Percentiles rank a stretch among this genome's conserved stretches.
These are phyloP conservation scores for Pelagomonas calceolata DNA, from an alignment of 108 stramenopile genomes.

Conservation along the genomic window DNA sequence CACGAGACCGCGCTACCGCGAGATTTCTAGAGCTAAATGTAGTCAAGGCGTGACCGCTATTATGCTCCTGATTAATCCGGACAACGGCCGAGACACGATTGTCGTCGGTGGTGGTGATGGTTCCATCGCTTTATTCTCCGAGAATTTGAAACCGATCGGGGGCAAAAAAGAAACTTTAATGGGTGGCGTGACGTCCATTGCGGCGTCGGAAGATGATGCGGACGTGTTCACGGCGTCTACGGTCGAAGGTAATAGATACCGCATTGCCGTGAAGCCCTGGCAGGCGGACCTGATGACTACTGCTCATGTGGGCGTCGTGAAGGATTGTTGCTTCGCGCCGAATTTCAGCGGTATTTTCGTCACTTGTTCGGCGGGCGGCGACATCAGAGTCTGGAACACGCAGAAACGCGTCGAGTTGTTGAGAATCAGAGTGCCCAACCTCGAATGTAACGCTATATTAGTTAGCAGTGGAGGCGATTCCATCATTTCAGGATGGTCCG, in stretches of 20 bases:
- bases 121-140: constrained; percentile 50
- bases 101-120: constrained; percentile 71
- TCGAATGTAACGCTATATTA: constrained; percentile 58
- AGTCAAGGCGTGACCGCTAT: constrained; percentile 52
- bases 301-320: constrained; percentile 61
- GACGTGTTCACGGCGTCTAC: constrained; percentile 54
- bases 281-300: constrained; percentile 58
- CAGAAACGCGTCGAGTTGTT: constrained; percentile 56
- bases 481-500: constrained; percentile 71
- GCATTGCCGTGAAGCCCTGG: constrained; percentile 50
- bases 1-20: constrained; percentile 39
- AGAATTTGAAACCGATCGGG: constrained; percentile 40
- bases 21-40: constrained; percentile 48
- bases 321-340: constrained; percentile 57
- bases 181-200: constrained; percentile 63
- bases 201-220: constrained; percentile 34
- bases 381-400: constrained; percentile 74
- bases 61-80: constrained; percentile 52
- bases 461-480: constrained; percentile 49
- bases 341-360: constrained; percentile 64
- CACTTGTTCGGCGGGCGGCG: constrained; percentile 49
- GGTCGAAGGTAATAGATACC: constrained; percentile 48
- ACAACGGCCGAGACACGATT: constrained; percentile 61
- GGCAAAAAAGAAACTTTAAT: constrained; percentile 45
- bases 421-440: constrained; percentile 74